A percentile compares a stretch with the other conserved stretches of the same genome.
These are phyloP conservation scores for Podaxis pistillaris DNA, from an alignment of 768 basidiomycete species.

Conservation along the genomic window DNA sequence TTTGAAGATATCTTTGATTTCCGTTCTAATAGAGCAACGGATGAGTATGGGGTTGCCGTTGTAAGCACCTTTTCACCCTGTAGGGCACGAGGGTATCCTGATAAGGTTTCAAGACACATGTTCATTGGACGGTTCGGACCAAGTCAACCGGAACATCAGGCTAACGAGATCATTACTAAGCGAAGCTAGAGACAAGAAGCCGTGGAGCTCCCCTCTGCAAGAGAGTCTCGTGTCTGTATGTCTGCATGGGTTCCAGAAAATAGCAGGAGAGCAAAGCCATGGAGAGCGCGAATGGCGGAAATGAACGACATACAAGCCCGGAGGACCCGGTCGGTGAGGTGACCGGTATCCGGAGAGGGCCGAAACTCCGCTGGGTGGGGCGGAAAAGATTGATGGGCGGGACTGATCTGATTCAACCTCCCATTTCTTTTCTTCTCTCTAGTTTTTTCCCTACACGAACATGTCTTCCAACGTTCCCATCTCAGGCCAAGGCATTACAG, in stretches of 20 bases:
- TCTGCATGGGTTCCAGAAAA: too few relatives aligned
- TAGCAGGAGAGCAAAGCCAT: too few relatives aligned
- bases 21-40: neutral
- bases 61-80: neutral
- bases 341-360: slow-evolving; percentile 10
- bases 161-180: too few relatives aligned
- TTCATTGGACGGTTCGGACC: neutral
- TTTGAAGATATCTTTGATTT: too few relatives aligned
- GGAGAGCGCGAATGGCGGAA: neutral
- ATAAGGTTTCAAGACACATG: slow-evolving; percentile 7
- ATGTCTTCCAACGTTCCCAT: slow-evolving; percentile 78
- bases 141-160: too few relatives aligned
- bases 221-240: too few relatives aligned
- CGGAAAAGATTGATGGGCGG: slow-evolving; percentile 14
- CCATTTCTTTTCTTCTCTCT: slow-evolving; percentile 14
- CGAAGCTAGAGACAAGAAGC: too few relatives aligned
- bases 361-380: slow-evolving; percentile 18
- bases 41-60: neutral
- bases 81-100: neutral
- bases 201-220: too few relatives aligned
- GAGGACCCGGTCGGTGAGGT: neutral
- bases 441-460: slow-evolving; percentile 15
- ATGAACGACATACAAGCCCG: neutral
- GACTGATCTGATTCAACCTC: slow-evolving; percentile 4
- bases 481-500: slow-evolving; percentile 55